These are phyloP conservation scores for Leccinum fuscescens DNA, from an alignment of 1,284 basidiomycete genomes.

Conservation along the genomic window DNA sequence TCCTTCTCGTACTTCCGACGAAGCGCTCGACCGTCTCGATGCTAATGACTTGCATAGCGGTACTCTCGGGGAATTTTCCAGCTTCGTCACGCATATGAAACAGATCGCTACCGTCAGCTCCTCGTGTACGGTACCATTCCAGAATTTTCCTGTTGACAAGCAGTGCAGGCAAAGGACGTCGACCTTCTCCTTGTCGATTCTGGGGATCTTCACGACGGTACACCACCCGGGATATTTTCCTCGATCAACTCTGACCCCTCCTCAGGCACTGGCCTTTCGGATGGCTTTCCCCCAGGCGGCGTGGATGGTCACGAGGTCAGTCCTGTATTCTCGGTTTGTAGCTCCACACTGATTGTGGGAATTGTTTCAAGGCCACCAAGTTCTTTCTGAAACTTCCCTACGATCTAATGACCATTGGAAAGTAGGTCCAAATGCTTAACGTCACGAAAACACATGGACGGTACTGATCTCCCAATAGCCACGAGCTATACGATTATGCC, in stretches of 20 bases:
- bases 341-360: constrained; percentile 1
- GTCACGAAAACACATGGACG: neutral
- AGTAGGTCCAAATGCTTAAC: constrained; percentile 39
- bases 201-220: constrained; percentile 80
- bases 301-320: constrained; percentile 70
- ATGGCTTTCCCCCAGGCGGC: constrained; percentile 68
- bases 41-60: constrained; percentile 42
- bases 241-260: neutral
- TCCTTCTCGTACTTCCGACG: neutral
- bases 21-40: neutral
- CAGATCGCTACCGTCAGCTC: constrained; percentile 53
- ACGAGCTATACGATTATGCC: constrained; percentile 81
- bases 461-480: constrained; percentile 41
- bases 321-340: neutral
- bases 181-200: constrained; percentile 72
- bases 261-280: constrained; percentile 66
- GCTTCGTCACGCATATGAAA: constrained; percentile 83
- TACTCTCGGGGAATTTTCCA: constrained; percentile 78
- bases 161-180: constrained; percentile 55
- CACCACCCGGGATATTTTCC: neutral
- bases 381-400: constrained; percentile 77
- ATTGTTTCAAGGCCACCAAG: constrained; percentile 51
- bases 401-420: constrained; percentile 84
- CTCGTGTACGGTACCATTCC: neutral
- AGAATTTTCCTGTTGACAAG: constrained; percentile 1